Evolutionary conservation across 1,284 basidiomycete genomes (phyloP).

Genomic region (Thelephora terrestris): DNA sequence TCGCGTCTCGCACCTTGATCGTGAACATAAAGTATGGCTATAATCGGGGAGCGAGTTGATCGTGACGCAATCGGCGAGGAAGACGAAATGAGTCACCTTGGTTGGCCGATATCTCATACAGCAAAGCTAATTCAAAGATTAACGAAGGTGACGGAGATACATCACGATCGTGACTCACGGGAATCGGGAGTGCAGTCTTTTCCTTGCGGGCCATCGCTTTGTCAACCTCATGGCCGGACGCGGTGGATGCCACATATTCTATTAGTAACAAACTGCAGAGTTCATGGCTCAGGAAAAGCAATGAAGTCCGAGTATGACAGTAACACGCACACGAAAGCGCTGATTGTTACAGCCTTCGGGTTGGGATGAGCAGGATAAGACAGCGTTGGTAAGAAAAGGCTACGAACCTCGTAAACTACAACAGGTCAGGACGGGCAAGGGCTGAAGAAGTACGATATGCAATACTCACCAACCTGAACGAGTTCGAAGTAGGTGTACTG

Average conservation of each 20-base stretch:
- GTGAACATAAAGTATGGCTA: conserved; percentile 84
- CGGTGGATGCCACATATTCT: conserved; percentile 71
- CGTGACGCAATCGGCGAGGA: too few relatives aligned
- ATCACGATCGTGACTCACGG: conserved; percentile 32
- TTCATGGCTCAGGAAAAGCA: neutral
- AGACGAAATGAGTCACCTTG: conserved; percentile 47
- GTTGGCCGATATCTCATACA: conserved; percentile 73
- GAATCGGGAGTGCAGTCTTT: conserved; percentile 64
- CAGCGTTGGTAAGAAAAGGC: conserved; percentile 13
- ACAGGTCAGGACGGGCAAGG: conserved; percentile 1
- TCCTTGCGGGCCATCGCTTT: conserved; percentile 71
- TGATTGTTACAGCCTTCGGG: conserved; percentile 68
- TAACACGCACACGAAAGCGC: conserved; percentile 60
- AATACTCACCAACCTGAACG: conserved; percentile 51
- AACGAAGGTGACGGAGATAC: neutral
- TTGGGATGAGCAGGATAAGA: conserved; percentile 18
- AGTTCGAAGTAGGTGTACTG: conserved; percentile 77
- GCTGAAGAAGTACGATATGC: neutral
- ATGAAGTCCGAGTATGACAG: neutral
- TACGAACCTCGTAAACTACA: conserved; percentile 24
- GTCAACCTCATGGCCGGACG: conserved; percentile 46
- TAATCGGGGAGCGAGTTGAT: neutral
- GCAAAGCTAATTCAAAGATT: conserved; percentile 39
- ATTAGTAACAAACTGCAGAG: conserved; percentile 63
- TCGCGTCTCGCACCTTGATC: conserved; percentile 46